Conservation (phyloP, 805 yeast species). For the Scheffersomyces lignosus region DNA sequence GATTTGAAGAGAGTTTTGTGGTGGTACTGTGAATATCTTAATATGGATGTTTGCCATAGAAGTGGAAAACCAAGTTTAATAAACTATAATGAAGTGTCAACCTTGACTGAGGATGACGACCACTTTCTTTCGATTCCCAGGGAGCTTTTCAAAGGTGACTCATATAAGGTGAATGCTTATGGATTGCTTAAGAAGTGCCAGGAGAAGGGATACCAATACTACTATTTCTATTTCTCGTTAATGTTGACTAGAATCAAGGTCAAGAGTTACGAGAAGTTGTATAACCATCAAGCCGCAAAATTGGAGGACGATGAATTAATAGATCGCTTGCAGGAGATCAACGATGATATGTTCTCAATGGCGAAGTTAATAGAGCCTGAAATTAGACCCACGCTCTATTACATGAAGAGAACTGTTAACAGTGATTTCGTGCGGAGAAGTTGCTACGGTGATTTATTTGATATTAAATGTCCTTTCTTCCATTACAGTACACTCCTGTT, state of each 20-base stretch:
- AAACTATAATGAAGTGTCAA: conserved; percentile 38
- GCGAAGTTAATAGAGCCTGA: conserved; percentile 16
- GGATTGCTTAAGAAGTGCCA: conserved; percentile 7
- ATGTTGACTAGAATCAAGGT: conserved; percentile 20
- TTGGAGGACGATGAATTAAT: conserved; percentile 4
- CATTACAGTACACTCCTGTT: no score
- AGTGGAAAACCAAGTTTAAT: conserved; percentile 52
- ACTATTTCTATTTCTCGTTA: conserved; percentile 12
- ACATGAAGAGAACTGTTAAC: no score
- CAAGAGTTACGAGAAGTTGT: conserved; percentile 23
- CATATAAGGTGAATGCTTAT: conserved; percentile 1
- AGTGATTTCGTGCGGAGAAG: no score
- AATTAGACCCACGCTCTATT: conserved; percentile 18
- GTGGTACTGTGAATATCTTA: conserved; percentile 50
- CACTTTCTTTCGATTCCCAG: conserved; percentile 14
- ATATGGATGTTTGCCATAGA: conserved; percentile 45
- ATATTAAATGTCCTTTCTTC: no score
- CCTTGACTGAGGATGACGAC: conserved; percentile 17
- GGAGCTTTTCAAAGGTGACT: conserved; percentile 5
- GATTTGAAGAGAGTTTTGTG: conserved; percentile 43
- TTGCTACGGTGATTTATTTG: no score
- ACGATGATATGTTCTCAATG: conserved; percentile 19
- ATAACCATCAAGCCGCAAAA: conserved; percentile 15
- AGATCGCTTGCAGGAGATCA: conserved; percentile 13
- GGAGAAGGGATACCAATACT: conserved; percentile 8